Conservation (phyloP, 2,329 filamentous ascomycete species). For the Exophiala spinifera region DNA sequence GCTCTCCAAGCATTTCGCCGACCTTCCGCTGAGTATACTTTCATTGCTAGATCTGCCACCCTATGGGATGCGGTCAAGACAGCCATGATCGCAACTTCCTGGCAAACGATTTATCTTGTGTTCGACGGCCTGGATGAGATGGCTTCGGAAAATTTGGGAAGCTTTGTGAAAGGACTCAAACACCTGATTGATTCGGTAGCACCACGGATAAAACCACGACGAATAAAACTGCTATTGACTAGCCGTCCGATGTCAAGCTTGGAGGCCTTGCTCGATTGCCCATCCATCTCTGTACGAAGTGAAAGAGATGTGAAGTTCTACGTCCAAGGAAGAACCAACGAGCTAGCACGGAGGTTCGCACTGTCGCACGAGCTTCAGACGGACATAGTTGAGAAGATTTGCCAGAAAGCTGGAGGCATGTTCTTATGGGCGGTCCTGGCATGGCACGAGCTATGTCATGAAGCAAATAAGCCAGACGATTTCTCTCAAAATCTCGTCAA, state of each 20-base stretch:
- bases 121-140: conserved; percentile 10
- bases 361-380: background rate
- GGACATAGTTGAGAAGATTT: conserved; percentile 1
- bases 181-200: background rate
- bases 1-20: background rate
- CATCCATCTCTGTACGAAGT: conserved; percentile 5
- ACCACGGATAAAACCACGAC: conserved; percentile 1
- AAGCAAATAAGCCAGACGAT: background rate
- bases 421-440: conserved; percentile 6
- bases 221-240: background rate
- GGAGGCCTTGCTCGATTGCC: background rate
- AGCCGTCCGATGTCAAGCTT: conserved; percentile 3
- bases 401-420: conserved; percentile 2
- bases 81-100: background rate
- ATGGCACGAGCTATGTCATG: conserved; percentile 4
- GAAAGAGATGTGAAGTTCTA: conserved; percentile 6
- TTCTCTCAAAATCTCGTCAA: background rate
- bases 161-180: background rate
- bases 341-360: background rate
- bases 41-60: background rate
- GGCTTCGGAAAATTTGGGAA: background rate
- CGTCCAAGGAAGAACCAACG: background rate
- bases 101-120: conserved; percentile 1
- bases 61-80: conserved; percentile 2
- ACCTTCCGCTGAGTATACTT: background rate